Evolutionary conservation across 768 basidiomycete genomes (phyloP), one percentile per base, ranked within the genome.

Genomic region (Lactifluus subvellereus): DNA sequence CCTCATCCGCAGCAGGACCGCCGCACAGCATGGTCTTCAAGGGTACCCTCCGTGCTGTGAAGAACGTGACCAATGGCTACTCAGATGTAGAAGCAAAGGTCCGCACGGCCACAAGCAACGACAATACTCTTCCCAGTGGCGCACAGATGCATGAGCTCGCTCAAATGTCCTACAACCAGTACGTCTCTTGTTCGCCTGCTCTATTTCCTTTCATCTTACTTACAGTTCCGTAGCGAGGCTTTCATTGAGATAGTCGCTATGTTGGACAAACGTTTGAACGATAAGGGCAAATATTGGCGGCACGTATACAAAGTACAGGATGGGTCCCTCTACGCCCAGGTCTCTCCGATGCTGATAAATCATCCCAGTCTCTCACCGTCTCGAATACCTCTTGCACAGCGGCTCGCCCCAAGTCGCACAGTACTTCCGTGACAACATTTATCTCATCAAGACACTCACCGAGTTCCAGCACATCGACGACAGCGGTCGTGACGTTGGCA

Each of bases 191-290:
- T 33, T 32, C 48, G 10, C 20, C 71, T 13, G 9, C 22, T 42
- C 43, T 13, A 9, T 27, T 10, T 38, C 27, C 47, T 49, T 22
- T 35, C 27, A 84, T 77, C 45, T 59, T 27, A 27, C 57, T 43
- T 50, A 16, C 40, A 6, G 9, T 48, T 8, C 22, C 9, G 50
- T 68, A 83, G 94, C 73, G 86, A 84, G 58, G 94, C 98, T 70
- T 98, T 97, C 72, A 88, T 97, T 9, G 96, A 98, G 75, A 91
- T 98, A 71, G 95, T 98, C 90, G 92, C 97, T 77, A 94, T 97
- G 88, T 82, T 98, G 45, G 94, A 97, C 77, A 98, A 98, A 77
- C 84, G 96, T 53, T 76, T 98, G 65, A 94, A 94, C 68, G 96
- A 98, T 78, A 98, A 97, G 79, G 96, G 96, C 35, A 98, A 98